phyloP scores from a whole-genome alignment of 2,329 filamentous ascomycete species.

The Colletotrichum destructivum region DNA sequence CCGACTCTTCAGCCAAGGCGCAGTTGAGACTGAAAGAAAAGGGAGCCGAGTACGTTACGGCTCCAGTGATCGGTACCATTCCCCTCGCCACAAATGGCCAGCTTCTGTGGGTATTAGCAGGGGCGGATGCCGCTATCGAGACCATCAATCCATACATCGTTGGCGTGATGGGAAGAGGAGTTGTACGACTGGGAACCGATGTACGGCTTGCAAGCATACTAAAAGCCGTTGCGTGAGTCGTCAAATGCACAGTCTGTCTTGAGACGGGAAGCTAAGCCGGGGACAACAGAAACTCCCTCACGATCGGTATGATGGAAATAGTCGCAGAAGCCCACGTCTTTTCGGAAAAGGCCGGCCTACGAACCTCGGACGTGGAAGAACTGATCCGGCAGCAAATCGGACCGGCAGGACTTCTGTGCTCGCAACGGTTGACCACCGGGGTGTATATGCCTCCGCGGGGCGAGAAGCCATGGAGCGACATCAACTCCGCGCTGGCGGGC shows the following conservation, averaged over 20 bases:
- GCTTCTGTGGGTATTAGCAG: not conserved
- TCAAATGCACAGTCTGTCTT: not conserved
- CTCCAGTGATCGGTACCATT: not conserved
- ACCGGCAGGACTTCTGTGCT: not conserved
- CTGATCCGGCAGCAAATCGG: not conserved
- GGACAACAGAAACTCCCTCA: not conserved
- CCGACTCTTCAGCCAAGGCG: not conserved
- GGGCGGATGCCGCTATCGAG: not conserved
- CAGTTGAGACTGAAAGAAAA: not conserved
- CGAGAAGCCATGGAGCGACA: not conserved
- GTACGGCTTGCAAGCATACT: not conserved
- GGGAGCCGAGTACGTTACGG: not conserved
- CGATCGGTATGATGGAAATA: not conserved
- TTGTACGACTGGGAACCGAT: not conserved
- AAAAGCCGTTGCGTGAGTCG: not conserved
- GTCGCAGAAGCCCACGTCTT: not conserved
- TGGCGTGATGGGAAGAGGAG: not conserved
- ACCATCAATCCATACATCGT: not conserved
- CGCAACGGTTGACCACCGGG: not conserved
- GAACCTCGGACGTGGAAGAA: not conserved
- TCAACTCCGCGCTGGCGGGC: not conserved
- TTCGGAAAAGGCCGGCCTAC: not conserved
- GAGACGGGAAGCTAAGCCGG: not conserved
- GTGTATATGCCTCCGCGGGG: not conserved
- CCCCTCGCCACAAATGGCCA: not conserved